These are phyloP conservation scores for Sisymbrium irio DNA, from an alignment of 345 rosid genomes.

Conservation along the genomic window DNA sequence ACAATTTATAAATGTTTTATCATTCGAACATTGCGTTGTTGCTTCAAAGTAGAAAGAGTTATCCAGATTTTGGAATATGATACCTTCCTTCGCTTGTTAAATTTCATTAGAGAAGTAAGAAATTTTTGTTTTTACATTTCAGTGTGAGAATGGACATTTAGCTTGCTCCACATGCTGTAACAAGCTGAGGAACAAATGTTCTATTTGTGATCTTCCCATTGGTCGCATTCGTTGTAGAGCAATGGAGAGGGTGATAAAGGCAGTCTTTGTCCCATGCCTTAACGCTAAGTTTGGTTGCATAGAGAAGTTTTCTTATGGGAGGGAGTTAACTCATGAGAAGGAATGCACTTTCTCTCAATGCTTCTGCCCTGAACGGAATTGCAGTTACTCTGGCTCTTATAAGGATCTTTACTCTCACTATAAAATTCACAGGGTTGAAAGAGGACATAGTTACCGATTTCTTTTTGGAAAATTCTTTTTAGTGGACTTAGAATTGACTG, in stretches of 20 bases:
- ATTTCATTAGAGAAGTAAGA: too few relatives aligned
- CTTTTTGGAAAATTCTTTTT: background rate
- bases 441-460: background rate
- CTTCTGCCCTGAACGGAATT: constrained; percentile 43
- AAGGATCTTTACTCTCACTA: constrained; percentile 39
- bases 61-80: too few relatives aligned
- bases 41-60: too few relatives aligned
- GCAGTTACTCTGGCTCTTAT: constrained; percentile 42
- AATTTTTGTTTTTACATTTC: background rate
- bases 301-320: constrained; percentile 20
- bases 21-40: too few relatives aligned
- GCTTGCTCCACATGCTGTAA: constrained; percentile 47
- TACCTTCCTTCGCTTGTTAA: too few relatives aligned
- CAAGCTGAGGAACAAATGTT: constrained; percentile 42
- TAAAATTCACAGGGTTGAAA: background rate
- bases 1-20: too few relatives aligned
- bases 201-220: constrained; percentile 38
- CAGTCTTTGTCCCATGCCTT: constrained; percentile 36
- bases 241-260: constrained; percentile 45
- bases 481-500: background rate
- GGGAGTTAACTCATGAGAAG: constrained; percentile 39
- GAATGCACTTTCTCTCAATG: constrained; percentile 33
- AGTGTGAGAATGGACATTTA: constrained; percentile 63
- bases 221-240: constrained; percentile 51
- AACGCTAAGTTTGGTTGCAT: constrained; percentile 43